phyloP scores from a whole-genome alignment of 2,329 filamentous ascomycete species.

The Aciculosporium take region DNA sequence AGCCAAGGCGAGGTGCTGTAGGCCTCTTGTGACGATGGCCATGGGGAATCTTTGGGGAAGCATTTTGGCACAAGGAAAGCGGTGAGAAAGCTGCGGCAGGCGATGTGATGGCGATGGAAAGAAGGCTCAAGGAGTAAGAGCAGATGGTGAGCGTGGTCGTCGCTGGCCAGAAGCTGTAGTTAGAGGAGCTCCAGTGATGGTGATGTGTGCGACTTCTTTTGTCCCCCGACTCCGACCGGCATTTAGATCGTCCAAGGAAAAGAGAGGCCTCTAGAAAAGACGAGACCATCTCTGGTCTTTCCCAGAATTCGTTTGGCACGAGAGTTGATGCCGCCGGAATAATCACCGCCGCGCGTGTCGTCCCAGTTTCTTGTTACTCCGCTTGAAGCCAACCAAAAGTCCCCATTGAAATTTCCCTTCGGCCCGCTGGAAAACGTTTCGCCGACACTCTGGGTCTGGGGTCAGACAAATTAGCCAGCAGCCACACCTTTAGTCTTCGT shows the following conservation, averaged over 20 bases:
- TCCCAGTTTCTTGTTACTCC: background rate
- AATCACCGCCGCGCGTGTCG: background rate
- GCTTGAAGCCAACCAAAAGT: background rate
- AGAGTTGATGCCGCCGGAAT: background rate
- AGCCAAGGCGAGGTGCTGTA: constrained; percentile 16
- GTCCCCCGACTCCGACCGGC: too few relatives aligned
- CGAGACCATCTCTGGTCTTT: background rate
- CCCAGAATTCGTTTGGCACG: constrained; percentile 1
- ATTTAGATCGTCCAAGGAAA: background rate
- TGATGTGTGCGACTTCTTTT: background rate
- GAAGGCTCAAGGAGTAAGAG: background rate
- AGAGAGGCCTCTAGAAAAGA: background rate
- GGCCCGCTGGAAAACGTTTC: constrained; percentile 13
- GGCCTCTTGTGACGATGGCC: constrained; percentile 15
- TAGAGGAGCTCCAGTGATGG: background rate
- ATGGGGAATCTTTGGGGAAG: constrained; percentile 18
- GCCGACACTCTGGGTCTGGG: constrained; percentile 9
- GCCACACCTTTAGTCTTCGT: background rate
- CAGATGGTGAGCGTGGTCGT: background rate
- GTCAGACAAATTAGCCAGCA: background rate
- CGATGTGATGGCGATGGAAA: background rate
- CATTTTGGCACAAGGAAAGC: constrained; percentile 14
- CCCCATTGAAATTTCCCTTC: constrained; percentile 12
- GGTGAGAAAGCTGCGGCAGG: background rate
- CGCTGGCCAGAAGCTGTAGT: background rate